These are phyloP conservation scores for Oryza longistaminata DNA, from an alignment of 176 grass and related monocot species.

Conservation along the genomic window DNA sequence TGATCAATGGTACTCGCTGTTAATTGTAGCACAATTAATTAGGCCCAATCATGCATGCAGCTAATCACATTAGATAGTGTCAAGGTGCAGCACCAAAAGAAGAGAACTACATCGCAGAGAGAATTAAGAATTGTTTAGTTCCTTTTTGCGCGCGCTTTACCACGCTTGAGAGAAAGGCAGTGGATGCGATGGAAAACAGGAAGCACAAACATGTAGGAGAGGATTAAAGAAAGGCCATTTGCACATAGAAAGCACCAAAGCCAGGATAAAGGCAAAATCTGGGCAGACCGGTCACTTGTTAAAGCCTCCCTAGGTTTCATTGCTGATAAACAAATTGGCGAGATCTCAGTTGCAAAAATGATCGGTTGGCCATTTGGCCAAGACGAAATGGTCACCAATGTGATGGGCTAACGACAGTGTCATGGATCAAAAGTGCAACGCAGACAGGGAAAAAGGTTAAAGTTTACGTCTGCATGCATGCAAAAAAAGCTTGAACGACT, in stretches of 20 bases:
- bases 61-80: background rate
- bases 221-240: constrained; percentile 38
- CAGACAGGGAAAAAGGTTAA: constrained; percentile 36
- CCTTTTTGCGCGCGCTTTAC: background rate
- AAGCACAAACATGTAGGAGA: constrained; percentile 4
- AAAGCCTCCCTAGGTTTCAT: constrained; percentile 22
- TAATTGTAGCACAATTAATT: background rate
- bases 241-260: constrained; percentile 44
- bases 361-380: background rate
- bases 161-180: constrained; percentile 5
- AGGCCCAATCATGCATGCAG: background rate
- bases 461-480: constrained; percentile 36
- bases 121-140: background rate
- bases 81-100: background rate
- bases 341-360: constrained; percentile 23
- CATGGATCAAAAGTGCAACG: background rate
- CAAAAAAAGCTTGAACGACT: background rate
- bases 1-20: background rate
- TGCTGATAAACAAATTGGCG: constrained; percentile 27
- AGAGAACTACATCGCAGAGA: background rate
- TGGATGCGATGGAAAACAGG: background rate
- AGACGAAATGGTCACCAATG: background rate
- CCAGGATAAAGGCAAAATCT: constrained; percentile 35
- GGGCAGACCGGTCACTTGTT: background rate
- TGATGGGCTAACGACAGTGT: background rate